Percentiles rank a stretch among this genome's conserved stretches.
Conservation (phyloP, 2,329 filamentous ascomycete species). For the Balansia obtecta region DNA sequence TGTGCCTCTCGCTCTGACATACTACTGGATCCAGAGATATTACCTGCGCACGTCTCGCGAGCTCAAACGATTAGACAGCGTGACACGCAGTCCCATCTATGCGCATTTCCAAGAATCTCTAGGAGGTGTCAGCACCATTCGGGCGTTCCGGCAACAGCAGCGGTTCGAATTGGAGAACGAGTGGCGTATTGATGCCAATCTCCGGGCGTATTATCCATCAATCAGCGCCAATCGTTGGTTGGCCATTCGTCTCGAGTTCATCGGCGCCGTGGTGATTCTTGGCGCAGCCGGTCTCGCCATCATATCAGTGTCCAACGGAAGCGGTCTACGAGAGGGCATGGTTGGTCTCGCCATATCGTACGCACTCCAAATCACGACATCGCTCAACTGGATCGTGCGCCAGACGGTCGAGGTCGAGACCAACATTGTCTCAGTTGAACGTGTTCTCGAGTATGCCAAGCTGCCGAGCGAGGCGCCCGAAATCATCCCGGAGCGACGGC, state of each 20-base stretch:
- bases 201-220: conserved; percentile 89
- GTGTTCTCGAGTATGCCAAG: conserved; percentile 86
- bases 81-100: conserved; percentile 91
- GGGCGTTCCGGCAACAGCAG: conserved; percentile 80
- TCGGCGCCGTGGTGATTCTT: conserved; percentile 88
- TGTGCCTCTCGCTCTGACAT: conserved; percentile 66
- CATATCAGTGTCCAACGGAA: conserved; percentile 60
- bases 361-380: conserved; percentile 91
- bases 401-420: conserved; percentile 99
- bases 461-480: conserved; percentile 91
- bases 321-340: conserved; percentile 52
- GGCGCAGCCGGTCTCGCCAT: conserved; percentile 73
- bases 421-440: conserved; percentile 98
- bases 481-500: conserved; percentile 76
- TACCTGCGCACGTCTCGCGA: conserved; percentile 94
- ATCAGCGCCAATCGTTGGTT: conserved; percentile 93
- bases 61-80: conserved; percentile 88
- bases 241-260: conserved; percentile 86
- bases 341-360: conserved; percentile 96
- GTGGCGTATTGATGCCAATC: conserved; percentile 91
- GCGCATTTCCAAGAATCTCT: conserved; percentile 97
- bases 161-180: conserved; percentile 90
- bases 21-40: conserved; percentile 91
- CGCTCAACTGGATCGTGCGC: conserved; percentile 96
- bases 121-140: conserved; percentile 86